phyloP scores from a whole-genome alignment of 768 basidiomycete species.

The Leccinum rimulosum region DNA sequence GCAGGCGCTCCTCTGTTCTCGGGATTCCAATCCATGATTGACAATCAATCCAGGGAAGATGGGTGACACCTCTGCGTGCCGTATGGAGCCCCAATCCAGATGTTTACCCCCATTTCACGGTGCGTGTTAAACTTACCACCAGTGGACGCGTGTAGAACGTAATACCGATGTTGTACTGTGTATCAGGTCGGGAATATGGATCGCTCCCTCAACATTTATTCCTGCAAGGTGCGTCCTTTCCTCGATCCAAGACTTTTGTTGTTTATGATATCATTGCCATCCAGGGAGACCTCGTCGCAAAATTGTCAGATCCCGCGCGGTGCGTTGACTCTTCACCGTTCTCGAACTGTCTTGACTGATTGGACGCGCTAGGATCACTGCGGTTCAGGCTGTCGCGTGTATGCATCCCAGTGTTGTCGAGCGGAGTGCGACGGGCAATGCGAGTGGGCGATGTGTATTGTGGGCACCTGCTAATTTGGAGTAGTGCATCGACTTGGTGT shows the following conservation, averaged over 20 bases:
- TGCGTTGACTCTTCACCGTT: constrained; percentile 30
- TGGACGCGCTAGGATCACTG: constrained; percentile 54
- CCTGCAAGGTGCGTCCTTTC: constrained; percentile 53
- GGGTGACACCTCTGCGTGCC: constrained; percentile 75
- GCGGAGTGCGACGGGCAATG: constrained; percentile 76
- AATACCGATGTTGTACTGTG: neutral
- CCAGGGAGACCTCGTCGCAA: constrained; percentile 69
- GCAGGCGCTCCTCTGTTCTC: neutral
- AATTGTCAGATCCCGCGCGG: constrained; percentile 56
- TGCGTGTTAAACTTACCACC: constrained; percentile 32
- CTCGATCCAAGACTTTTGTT: neutral
- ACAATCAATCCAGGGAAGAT: constrained; percentile 57
- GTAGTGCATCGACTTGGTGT: neutral
- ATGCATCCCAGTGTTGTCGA: constrained; percentile 77
- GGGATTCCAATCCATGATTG: neutral
- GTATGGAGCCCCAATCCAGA: constrained; percentile 80
- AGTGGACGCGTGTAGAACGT: neutral
- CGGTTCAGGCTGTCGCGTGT: constrained; percentile 88
- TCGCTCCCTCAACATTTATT: constrained; percentile 71
- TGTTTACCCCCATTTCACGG: constrained; percentile 81
- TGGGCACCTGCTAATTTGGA: constrained; percentile 56
- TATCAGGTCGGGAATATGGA: constrained; percentile 74
- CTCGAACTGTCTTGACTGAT: neutral
- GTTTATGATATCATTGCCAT: neutral
- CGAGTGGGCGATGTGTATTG: constrained; percentile 72